phyloP scores from a whole-genome alignment of 495 filamentous ascomycete species.

The Saxophila tyrrhenica region DNA sequence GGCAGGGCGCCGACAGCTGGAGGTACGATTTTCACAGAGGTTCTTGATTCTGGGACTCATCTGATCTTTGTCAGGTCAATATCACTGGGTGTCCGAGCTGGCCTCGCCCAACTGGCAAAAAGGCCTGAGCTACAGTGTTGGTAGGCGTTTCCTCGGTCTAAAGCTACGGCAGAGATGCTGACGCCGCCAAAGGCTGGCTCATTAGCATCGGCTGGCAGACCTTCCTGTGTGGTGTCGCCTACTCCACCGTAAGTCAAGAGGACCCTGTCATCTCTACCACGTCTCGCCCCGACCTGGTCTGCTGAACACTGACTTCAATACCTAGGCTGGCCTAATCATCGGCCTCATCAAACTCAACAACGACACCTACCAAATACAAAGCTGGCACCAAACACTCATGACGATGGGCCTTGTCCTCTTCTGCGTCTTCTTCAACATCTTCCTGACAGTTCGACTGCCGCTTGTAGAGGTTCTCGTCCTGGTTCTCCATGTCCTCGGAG shows the following conservation, averaged over 20 bases:
- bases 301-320: background rate
- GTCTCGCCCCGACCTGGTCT: background rate
- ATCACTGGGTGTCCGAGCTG: constrained; percentile 19
- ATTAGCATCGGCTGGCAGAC: constrained; percentile 14
- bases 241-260: background rate
- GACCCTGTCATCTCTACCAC: too few species aligned
- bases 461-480: constrained; percentile 7
- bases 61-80: constrained; percentile 7
- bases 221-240: constrained; percentile 16
- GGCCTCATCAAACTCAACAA: constrained; percentile 6
- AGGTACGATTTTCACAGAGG: too few species aligned
- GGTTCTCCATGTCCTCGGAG: constrained; percentile 8
- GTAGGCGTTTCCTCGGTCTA: too few species aligned
- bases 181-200: too few species aligned
- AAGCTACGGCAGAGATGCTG: too few species aligned
- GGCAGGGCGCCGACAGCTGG: constrained; percentile 4
- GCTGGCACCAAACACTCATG: constrained; percentile 11
- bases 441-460: constrained; percentile 9
- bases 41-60: too few species aligned
- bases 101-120: constrained; percentile 15
- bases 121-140: constrained; percentile 12
- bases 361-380: constrained; percentile 4
- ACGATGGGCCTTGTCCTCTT: constrained; percentile 11
- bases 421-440: constrained; percentile 14
- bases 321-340: constrained; percentile 5